Conservation (phyloP, 2,329 filamentous ascomycete genomes). For the Pestalotiopsis fici region DNA sequence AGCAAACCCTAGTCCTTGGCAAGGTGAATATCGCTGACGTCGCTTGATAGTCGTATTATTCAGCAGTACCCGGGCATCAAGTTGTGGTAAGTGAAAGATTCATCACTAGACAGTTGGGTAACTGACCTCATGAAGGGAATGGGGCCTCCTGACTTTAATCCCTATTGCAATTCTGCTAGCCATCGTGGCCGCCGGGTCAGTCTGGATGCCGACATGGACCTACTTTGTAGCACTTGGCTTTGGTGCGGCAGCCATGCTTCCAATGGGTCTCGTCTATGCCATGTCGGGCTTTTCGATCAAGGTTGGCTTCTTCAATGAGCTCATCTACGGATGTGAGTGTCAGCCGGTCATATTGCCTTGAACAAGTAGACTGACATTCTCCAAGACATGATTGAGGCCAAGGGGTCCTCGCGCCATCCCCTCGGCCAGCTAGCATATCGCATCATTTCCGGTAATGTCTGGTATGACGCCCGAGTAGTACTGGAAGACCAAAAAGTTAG, state of each 20-base stretch:
- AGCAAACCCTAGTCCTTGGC: background rate
- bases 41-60: background rate
- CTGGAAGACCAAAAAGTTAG: conserved; percentile 49
- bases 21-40: background rate
- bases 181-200: conserved; percentile 48
- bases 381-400: conserved; percentile 7
- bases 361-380: background rate
- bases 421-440: conserved; percentile 40
- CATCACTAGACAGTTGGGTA: background rate
- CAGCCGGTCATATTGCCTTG: background rate
- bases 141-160: background rate
- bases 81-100: background rate
- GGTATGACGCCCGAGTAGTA: conserved; percentile 60
- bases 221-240: conserved; percentile 58
- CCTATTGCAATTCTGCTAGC: conserved; percentile 37
- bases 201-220: conserved; percentile 63
- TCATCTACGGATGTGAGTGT: conserved; percentile 48
- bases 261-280: conserved; percentile 60
- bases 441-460: conserved; percentile 61
- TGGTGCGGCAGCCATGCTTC: conserved; percentile 56
- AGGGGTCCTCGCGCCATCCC: conserved; percentile 2
- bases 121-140: background rate
- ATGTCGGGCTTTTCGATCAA: conserved; percentile 38
- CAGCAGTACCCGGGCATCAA: conserved; percentile 4
- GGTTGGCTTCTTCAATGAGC: conserved; percentile 59